Conservation (phyloP, 345 rosid genomes). For the Nasturtium officinale region DNA sequence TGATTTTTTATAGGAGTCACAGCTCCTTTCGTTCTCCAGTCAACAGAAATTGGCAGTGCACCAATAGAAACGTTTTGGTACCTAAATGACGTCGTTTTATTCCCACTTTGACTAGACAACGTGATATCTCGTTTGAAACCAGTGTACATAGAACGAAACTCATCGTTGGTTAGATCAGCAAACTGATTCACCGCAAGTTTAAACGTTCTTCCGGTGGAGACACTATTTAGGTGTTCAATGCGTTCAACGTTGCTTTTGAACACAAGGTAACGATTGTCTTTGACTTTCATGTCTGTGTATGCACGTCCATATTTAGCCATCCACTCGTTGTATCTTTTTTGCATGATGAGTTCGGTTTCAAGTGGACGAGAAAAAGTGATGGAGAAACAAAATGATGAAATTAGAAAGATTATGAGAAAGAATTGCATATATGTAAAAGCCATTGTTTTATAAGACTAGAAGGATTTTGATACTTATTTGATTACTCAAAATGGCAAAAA, state of each 20-base stretch:
- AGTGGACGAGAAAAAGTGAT: constrained; percentile 37
- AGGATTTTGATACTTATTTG: constrained; percentile 21
- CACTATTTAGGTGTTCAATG: constrained; percentile 44
- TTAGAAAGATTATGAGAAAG: constrained; percentile 22
- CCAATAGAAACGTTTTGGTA: constrained; percentile 42
- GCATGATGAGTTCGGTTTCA: constrained; percentile 39
- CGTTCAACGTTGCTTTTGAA: constrained; percentile 50
- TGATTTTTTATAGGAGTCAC: constrained; percentile 50
- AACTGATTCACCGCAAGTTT: constrained; percentile 51
- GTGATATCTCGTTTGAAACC: constrained; percentile 34
- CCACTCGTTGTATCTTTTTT: constrained; percentile 47
- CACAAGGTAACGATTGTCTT: constrained; percentile 43
- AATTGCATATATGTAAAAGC: constrained; percentile 8
- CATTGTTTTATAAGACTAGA: constrained; percentile 21
- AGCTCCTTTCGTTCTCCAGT: constrained; percentile 50
- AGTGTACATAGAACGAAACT: constrained; percentile 46
- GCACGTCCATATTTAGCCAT: constrained; percentile 43
- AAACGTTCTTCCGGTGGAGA: constrained; percentile 28
- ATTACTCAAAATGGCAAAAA: constrained; percentile 15
- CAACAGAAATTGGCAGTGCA: constrained; percentile 38
- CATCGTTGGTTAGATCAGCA: constrained; percentile 56
- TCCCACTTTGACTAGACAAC: background rate
- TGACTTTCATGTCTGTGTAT: constrained; percentile 41
- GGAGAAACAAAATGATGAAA: constrained; percentile 27
- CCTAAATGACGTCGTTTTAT: constrained; percentile 13